A percentile compares a stretch with the other conserved stretches of the same genome.
phyloP scores from a whole-genome alignment of 2,329 filamentous ascomycete genomes.

The Blumeria graminis region DNA sequence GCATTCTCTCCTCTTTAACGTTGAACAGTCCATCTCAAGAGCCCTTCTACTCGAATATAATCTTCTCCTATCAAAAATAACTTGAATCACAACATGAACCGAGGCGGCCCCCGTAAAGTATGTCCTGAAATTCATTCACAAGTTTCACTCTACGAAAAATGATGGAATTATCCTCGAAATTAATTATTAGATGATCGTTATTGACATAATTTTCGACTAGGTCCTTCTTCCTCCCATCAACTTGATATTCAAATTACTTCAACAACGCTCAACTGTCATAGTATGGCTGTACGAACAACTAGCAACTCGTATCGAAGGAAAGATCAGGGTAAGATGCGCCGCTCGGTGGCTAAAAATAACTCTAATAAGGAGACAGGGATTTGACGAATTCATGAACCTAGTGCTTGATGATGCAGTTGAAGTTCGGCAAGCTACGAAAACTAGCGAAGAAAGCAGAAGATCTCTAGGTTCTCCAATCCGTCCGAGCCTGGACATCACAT shows the following conservation, averaged over 20 bases:
- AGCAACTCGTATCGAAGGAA: slow-evolving; percentile 80
- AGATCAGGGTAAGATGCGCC: slow-evolving; percentile 49
- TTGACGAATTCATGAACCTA: slow-evolving; percentile 99
- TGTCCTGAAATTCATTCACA: neutral
- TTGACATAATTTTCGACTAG: neutral
- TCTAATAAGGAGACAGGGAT: slow-evolving; percentile 34
- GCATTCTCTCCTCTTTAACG: no score
- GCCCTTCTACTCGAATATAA: no score
- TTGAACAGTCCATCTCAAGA: no score
- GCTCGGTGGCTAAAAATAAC: no score
- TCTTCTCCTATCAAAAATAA: no score
- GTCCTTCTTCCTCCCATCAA: slow-evolving; percentile 50
- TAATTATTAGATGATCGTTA: neutral
- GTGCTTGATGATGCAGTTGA: slow-evolving; percentile 90
- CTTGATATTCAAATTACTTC: slow-evolving; percentile 85
- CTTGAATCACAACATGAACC: neutral
- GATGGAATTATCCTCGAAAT: neutral
- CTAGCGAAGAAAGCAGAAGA: slow-evolving; percentile 54
- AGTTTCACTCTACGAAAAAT: neutral
- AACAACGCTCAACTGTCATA: slow-evolving; percentile 50
- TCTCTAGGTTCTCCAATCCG: slow-evolving; percentile 37
- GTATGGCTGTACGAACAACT: slow-evolving; percentile 98
- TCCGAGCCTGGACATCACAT: neutral
- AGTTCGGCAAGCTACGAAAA: slow-evolving; percentile 66
- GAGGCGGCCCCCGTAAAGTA: neutral